A percentile compares a stretch with the other conserved stretches of the same genome.
phyloP scores from a whole-genome alignment of 2,329 filamentous ascomycete species.

The Epicoccum sorghinum region DNA sequence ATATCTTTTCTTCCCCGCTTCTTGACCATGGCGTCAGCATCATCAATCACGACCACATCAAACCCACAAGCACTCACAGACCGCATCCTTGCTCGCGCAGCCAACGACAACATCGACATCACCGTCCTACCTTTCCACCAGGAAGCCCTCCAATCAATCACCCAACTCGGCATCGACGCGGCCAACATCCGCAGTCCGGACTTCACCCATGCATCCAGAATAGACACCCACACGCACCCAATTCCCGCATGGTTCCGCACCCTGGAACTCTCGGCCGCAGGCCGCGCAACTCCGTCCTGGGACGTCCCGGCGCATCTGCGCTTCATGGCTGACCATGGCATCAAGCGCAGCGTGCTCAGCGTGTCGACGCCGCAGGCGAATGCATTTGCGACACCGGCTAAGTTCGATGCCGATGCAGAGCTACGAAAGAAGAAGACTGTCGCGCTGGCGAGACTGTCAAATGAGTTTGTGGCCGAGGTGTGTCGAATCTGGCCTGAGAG shows the following conservation, averaged over 20 bases:
- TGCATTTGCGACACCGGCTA: conserved; percentile 27
- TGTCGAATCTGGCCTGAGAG: conserved; percentile 31
- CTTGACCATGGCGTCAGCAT: conserved; percentile 9
- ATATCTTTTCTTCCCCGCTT: no score
- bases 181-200: conserved; percentile 4
- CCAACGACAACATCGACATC: conserved; percentile 33
- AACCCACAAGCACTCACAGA: neutral
- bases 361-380: conserved; percentile 46
- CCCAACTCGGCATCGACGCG: conserved; percentile 22
- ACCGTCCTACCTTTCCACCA: conserved; percentile 37
- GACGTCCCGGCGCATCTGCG: conserved; percentile 31
- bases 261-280: conserved; percentile 42
- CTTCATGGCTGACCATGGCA: conserved; percentile 41
- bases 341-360: conserved; percentile 39
- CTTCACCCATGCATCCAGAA: conserved; percentile 29
- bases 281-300: conserved; percentile 43
- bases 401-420: conserved; percentile 10
- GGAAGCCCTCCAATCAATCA: conserved; percentile 38
- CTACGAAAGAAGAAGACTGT: conserved; percentile 32
- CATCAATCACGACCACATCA: neutral
- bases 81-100: conserved; percentile 24
- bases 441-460: conserved; percentile 44
- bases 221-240: conserved; percentile 48
- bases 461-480: conserved; percentile 38
- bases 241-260: conserved; percentile 44